Base-by-base conservation (phyloP, 108 stramenopile genomes). In the Discostella stelligeroides region DNA sequence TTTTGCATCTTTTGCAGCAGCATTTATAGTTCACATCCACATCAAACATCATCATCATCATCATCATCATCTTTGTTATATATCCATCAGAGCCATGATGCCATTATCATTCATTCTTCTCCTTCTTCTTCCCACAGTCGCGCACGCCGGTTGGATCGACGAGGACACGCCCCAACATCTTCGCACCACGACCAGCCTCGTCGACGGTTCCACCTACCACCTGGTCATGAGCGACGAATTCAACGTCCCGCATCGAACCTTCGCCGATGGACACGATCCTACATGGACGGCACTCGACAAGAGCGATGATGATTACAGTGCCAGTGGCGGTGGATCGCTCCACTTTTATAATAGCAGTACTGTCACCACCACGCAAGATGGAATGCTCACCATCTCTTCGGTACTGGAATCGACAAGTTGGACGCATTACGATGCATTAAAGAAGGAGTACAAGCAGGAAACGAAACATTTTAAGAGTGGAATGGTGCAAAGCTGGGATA, bases 401-500 rank as follows among this genome's bases (percentile, higher is more conserved):
- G 60, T 66, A 24, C 65, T 83, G 10, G 88, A 81, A 6, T 64
- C 75, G 15, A 92, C 93, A 1, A 27, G 58, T 13, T 95, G 89
- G 89, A 76, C 62, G 21, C 75, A 82, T 67, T 86, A 78, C 65
- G 91, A 96, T 61, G 51, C 69, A 0, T 66, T 95, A 38, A 82
- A 92, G 23, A 88, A 90, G 60, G 61, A 76, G 27, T 95, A 67
- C 72, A 87, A 86, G 46, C 70, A 82, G 12, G 77, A 85, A 34
- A 63, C 66, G 58, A 88, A 83, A 29, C 70, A 91, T 48, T 95
- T 83, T 75, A 88, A 87, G 42, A 85, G 85, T 13, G 98, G 95
- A 0, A 97, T 97, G 96, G 56, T 98, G 10, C 96, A 96, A 58
- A 73, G 76, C 30, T 98, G 98, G 98, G 83, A 98, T 77, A 98